Conservation (phyloP, 768 basidiomycete species). For the Naematelia encephala region DNA sequence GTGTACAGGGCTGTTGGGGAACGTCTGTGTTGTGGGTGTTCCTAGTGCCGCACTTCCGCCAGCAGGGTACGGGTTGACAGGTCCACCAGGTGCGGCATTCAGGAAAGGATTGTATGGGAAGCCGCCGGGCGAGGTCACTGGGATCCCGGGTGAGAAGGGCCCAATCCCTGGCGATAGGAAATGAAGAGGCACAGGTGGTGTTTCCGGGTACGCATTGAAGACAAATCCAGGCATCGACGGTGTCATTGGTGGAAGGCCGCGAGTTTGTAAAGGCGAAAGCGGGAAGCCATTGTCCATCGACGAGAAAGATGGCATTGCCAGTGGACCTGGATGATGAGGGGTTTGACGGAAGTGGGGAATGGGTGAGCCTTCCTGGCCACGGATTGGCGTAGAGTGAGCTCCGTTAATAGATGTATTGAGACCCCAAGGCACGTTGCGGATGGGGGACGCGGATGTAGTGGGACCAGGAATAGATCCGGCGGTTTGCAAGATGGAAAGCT, state of each 20-base stretch:
- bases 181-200: constrained; percentile 52
- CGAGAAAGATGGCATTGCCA: constrained; percentile 52
- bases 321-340: constrained; percentile 43
- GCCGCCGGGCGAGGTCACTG: constrained; percentile 49
- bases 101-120: constrained; percentile 57
- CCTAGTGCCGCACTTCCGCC: constrained; percentile 33
- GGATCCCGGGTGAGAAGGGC: constrained; percentile 71
- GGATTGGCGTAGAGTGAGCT: constrained; percentile 13
- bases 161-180: constrained; percentile 51
- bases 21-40: constrained; percentile 40
- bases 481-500: background rate
- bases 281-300: constrained; percentile 41
- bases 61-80: constrained; percentile 42
- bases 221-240: constrained; percentile 95
- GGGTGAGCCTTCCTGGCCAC: background rate
- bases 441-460: background rate
- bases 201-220: constrained; percentile 58
- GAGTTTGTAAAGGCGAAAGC: constrained; percentile 61
- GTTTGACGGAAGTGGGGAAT: constrained; percentile 27
- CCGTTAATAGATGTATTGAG: constrained; percentile 24
- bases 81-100: constrained; percentile 65
- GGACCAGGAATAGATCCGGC: background rate
- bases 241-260: constrained; percentile 86
- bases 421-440: constrained; percentile 25
- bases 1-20: constrained; percentile 26